Conservation (phyloP, 2,329 filamentous ascomycete species). For the Penicillium capsulatum region DNA sequence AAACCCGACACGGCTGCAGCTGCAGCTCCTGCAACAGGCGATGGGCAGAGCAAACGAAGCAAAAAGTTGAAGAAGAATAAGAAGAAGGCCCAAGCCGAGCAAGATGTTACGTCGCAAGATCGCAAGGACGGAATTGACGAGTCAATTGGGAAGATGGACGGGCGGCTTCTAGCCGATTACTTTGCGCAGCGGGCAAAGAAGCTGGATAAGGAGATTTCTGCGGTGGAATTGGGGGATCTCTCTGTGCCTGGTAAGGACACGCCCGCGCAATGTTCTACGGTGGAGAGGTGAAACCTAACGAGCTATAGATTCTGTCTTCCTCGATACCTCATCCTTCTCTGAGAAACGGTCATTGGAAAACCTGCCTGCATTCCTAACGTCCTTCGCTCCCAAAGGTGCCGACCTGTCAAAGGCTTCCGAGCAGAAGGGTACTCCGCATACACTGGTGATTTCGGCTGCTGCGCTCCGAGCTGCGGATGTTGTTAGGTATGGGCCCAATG, state of each 20-base stretch:
- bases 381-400: constrained; percentile 51
- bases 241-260: constrained; percentile 64
- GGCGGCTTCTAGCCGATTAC: constrained; percentile 76
- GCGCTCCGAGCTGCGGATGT: constrained; percentile 83
- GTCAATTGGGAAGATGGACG: constrained; percentile 77
- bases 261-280: not conserved
- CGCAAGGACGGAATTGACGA: constrained; percentile 72
- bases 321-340: constrained; percentile 73
- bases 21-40: constrained; percentile 18
- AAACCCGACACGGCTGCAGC: constrained; percentile 19
- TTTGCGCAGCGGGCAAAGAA: constrained; percentile 72
- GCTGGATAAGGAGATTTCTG: constrained; percentile 75
- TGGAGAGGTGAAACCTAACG: constrained; percentile 4
- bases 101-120: constrained; percentile 44
- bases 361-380: constrained; percentile 73
- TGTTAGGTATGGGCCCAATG: constrained; percentile 53
- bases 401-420: constrained; percentile 62
- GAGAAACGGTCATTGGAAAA: constrained; percentile 65
- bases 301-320: constrained; percentile 63
- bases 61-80: constrained; percentile 24
- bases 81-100: constrained; percentile 24
- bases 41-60: constrained; percentile 33
- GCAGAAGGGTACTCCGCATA: constrained; percentile 72
- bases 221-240: constrained; percentile 78
- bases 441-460: constrained; percentile 78